Evolutionary conservation across 108 stramenopile genomes (phyloP).

Genomic region (Ochromonas danica): DNA sequence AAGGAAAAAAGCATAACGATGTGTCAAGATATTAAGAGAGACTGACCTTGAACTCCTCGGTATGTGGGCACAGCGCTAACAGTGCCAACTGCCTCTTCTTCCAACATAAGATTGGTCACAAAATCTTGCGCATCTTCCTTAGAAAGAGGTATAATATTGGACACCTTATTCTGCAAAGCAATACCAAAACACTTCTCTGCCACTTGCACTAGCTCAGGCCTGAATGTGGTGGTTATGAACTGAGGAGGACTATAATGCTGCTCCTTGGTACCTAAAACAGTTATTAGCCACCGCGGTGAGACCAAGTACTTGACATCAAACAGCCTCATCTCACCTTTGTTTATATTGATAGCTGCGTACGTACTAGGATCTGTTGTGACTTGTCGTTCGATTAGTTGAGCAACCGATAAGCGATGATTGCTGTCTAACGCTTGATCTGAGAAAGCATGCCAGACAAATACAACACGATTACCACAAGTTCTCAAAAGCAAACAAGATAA

Average conservation of each 20-base stretch:
- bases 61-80: not conserved
- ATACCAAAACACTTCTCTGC: conserved; percentile 64
- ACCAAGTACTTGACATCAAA: no score
- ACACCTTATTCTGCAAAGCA: conserved; percentile 43
- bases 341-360: no score
- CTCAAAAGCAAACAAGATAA: not conserved
- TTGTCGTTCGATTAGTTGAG: conserved; percentile 87
- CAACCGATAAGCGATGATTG: conserved; percentile 89
- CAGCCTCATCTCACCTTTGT: no score
- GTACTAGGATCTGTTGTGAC: conserved; percentile 8
- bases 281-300: no score
- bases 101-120: conserved; percentile 23
- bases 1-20: no score
- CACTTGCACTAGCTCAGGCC: conserved; percentile 89
- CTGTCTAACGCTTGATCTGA: conserved; percentile 95
- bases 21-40: no score
- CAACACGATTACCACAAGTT: no score
- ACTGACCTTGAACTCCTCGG: no score
- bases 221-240: conserved; percentile 98
- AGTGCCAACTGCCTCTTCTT: conserved; percentile 20
- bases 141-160: conserved; percentile 33
- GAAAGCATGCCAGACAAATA: no score
- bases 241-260: conserved; percentile 67
- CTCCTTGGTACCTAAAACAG: no score
- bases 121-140: conserved; percentile 31